phyloP scores from a whole-genome alignment of 1,139 yeast genomes.

The Hyphopichia burtonii region DNA sequence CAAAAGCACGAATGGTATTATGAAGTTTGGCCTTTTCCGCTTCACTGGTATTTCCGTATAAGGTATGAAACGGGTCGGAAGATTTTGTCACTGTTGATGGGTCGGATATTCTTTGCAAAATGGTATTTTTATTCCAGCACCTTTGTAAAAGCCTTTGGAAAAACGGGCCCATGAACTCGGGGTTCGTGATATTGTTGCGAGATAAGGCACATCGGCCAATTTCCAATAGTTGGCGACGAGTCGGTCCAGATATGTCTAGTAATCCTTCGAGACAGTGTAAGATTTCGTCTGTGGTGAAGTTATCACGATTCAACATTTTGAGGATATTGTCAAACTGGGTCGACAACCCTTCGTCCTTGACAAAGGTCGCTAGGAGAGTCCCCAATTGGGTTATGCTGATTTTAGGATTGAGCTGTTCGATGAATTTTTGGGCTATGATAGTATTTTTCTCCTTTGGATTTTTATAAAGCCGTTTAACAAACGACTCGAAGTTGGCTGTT shows the following conservation, averaged over 20 bases:
- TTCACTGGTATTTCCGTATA: background rate
- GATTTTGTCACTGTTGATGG: background rate
- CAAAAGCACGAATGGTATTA: conserved; percentile 26
- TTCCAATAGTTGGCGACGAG: background rate
- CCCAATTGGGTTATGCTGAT: background rate
- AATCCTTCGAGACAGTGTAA: background rate
- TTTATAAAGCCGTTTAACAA: background rate
- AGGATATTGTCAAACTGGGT: background rate
- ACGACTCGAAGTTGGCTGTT: background rate
- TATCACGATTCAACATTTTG: background rate
- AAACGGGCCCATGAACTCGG: background rate
- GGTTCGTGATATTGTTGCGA: background rate
- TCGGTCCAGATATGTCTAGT: background rate
- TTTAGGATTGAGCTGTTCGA: background rate
- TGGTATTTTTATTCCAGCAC: background rate
- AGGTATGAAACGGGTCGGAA: background rate
- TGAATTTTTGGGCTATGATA: background rate
- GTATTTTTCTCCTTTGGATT: background rate
- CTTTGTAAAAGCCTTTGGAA: background rate
- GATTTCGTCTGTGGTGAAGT: background rate
- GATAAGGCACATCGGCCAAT: background rate
- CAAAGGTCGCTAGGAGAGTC: background rate
- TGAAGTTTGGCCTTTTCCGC: conserved; percentile 21
- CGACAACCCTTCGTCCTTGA: background rate
- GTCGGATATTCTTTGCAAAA: background rate